phyloP scores from a whole-genome alignment of 225 moss, liverwort and hornwort genomes.

The Rhytidiadelphus loreus region DNA sequence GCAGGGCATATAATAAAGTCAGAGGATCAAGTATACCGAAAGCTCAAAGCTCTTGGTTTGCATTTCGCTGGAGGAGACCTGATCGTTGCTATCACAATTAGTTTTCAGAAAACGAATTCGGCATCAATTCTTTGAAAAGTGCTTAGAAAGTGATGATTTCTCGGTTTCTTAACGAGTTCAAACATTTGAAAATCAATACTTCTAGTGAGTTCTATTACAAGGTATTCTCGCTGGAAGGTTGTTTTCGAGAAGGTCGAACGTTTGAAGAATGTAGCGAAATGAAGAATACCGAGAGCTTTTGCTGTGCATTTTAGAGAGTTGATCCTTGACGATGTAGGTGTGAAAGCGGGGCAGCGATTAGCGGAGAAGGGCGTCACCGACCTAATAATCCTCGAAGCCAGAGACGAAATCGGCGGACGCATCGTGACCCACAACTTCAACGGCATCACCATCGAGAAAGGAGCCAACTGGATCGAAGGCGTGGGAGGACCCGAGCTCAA shows the following conservation, averaged over 20 bases:
- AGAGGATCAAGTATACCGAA: neutral
- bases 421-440: slow-evolving; percentile 43
- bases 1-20: neutral
- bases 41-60: neutral
- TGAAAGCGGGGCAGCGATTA: slow-evolving; percentile 60
- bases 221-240: neutral
- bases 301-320: no score
- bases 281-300: neutral
- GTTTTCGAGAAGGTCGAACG: neutral
- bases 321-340: slow-evolving; percentile 17
- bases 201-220: neutral
- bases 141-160: neutral
- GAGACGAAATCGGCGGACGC: slow-evolving; percentile 55
- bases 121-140: neutral
- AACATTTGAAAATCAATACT: neutral
- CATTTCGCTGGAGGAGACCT: neutral
- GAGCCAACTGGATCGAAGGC: slow-evolving; percentile 93
- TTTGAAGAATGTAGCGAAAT: neutral
- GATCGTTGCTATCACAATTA: neutral
- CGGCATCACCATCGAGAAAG: slow-evolving; percentile 49
- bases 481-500: slow-evolving; percentile 59
- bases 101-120: neutral
- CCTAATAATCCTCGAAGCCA: slow-evolving; percentile 60
- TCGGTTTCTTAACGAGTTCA: neutral
- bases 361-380: slow-evolving; percentile 42